phyloP scores from a whole-genome alignment of 177 flowering plant genomes.

The Vitis hybrid region DNA sequence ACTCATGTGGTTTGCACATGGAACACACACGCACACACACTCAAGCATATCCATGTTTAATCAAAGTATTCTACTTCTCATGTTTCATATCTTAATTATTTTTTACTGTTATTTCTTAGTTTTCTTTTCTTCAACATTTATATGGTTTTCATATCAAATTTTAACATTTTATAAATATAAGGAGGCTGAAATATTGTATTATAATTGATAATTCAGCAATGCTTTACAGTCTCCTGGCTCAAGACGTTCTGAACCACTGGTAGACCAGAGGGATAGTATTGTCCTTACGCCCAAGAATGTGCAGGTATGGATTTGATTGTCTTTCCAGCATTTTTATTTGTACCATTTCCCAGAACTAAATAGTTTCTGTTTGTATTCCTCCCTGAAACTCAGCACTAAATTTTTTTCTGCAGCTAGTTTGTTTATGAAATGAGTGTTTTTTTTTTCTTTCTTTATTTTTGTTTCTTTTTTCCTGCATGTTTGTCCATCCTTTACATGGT shows the following conservation, averaged over 20 bases:
- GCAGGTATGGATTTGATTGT: constrained; percentile 55
- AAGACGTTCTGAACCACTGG: constrained; percentile 62
- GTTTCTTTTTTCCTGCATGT: constrained; percentile 3
- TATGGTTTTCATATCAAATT: background rate
- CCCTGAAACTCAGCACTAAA: too few species aligned
- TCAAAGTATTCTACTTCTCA: too few species aligned
- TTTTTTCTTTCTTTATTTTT: background rate
- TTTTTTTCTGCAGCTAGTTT: background rate
- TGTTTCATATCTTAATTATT: too few species aligned
- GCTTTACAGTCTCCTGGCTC: constrained; percentile 67
- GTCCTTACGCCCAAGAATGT: constrained; percentile 95
- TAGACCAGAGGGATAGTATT: constrained; percentile 73
- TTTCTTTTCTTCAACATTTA: background rate
- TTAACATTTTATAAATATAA: constrained; percentile 1
- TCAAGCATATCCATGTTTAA: too few species aligned
- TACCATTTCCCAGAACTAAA: too few species aligned
- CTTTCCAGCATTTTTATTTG: too few species aligned
- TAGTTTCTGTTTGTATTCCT: too few species aligned
- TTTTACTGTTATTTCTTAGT: background rate
- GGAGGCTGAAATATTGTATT: constrained; percentile 4
- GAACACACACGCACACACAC: background rate
- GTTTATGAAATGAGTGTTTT: background rate
- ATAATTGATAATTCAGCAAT: constrained; percentile 40
- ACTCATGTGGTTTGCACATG: background rate
- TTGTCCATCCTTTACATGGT: background rate